Conservation (phyloP, 2,329 filamentous ascomycete genomes). For the Pleoardoris graminearum region DNA sequence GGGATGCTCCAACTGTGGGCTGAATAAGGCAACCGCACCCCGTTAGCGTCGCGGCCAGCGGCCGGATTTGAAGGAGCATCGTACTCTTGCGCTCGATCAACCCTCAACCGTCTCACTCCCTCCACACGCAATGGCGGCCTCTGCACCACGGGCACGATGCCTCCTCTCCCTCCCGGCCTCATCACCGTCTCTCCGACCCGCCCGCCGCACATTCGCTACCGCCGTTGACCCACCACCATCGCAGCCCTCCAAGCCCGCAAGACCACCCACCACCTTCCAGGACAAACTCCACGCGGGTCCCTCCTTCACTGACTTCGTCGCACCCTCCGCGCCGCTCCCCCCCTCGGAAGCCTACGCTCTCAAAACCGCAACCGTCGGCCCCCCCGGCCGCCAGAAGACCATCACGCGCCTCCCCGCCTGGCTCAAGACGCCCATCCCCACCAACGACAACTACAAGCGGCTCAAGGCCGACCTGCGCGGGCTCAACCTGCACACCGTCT, state of each 20-base stretch:
- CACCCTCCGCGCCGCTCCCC: slow-evolving; percentile 47
- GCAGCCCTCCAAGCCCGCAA: slow-evolving; percentile 33
- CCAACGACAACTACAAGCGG: slow-evolving; percentile 84
- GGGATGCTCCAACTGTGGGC: slow-evolving; percentile 41
- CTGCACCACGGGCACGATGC: slow-evolving; percentile 39
- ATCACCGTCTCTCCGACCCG: slow-evolving; percentile 11
- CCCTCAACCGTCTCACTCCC: not conserved
- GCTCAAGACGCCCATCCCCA: slow-evolving; percentile 95
- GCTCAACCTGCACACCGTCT: slow-evolving; percentile 89
- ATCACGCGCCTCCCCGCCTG: slow-evolving; percentile 82
- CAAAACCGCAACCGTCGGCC: slow-evolving; percentile 64
- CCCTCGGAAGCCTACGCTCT: slow-evolving; percentile 62
- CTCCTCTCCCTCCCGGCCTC: slow-evolving; percentile 25
- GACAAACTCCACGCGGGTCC: slow-evolving; percentile 68
- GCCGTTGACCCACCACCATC: slow-evolving; percentile 30
- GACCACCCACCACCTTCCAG: slow-evolving; percentile 59
- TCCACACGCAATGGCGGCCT: slow-evolving; percentile 33
- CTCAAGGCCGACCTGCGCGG: slow-evolving; percentile 94
- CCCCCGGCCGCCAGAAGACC: slow-evolving; percentile 64
- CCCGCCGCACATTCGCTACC: slow-evolving; percentile 39
- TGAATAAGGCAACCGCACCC: slow-evolving; percentile 8
- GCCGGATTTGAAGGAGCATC: slow-evolving; percentile 25
- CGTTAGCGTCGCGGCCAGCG: slow-evolving; percentile 25
- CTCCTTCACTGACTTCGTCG: slow-evolving; percentile 66
- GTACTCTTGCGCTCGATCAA: slow-evolving; percentile 5